Evolutionary conservation across 2,329 filamentous ascomycete genomes (phyloP), one percentile per base, ranked within the genome.

Genomic region (Aphanoascus verrucosus): DNA sequence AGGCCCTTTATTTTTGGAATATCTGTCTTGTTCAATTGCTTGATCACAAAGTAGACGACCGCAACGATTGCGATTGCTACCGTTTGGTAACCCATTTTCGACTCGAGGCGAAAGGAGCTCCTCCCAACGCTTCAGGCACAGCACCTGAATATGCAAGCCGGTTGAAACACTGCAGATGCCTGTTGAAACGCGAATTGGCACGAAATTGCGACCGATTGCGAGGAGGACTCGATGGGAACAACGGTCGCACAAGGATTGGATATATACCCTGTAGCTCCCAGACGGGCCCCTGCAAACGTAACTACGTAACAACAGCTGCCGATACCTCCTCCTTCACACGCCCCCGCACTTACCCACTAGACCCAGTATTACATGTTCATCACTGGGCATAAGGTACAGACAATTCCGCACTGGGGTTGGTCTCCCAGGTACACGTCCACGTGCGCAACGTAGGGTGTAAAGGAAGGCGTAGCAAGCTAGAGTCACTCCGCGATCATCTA

Each of bases 1-100:
- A 83, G 66, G 5, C 74, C 75, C 60, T 82, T 82, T 64, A 83
- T 81, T 61, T 79, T 80, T 4, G 80, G 76, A 0, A 73, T 67
- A 58, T 83, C 79, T 1, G 80, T 83, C 62, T 65, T 65, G 46
- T 73, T 73, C 32, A 73, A 60, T 52, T 70, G 72, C 45, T 68
- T 69, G 55, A 73, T 64, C 37, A 72, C 46, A 19, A 73, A 64
- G 58, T 70, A 72, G 1, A 63, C 62, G 20, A 68, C 63, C 49
- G 68, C 63, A 12, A 72, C 55, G 0, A 66, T 61, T 55, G 66
- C 63, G 51, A 73, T 50, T 3, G 42, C 49, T 14, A 59, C 34
- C 19, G 54, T 56, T 34, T 57, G 54, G 34, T 54, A 31, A 1
- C 51, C 57, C 58, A 60, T 60, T 37, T 34, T 52, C 9, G 28